Evolutionary conservation across 768 basidiomycete species (phyloP), one percentile per base, ranked within the genome.

Genomic region (Ramaria rubella): DNA sequence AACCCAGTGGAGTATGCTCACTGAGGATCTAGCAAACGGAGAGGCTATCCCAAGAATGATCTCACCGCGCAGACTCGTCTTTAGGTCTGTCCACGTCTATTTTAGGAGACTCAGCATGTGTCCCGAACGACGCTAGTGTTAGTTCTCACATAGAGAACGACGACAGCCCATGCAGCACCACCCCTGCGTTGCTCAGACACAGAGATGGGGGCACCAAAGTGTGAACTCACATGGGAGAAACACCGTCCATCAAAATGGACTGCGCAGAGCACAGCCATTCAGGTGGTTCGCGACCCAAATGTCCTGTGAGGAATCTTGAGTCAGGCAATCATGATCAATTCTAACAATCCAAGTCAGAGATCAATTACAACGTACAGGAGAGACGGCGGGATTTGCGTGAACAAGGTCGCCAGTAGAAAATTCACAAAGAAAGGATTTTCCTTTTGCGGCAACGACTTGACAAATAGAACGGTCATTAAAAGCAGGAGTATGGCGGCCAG

Each of bases 401-500:
- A 31, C 5, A 50, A 34, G 4, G 49, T 34, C 9, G 27, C 27
- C 7, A 50, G 19, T 15, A 31, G 15, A 4, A 50, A 30, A 19
- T 50, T 50, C 7, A 50, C 5, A 7, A 50, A 29, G 31, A 50
- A 50, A 9, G 49, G 49, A 21, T 50, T 50, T 7, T 50, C 33
- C 27, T 30, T 21, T 50, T 50, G 49, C 15, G 49, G 49, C 31
- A 50, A 31, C n/a, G 49, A 31, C 31, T 50, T 50, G 21, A 30
- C 49, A 6, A 50, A 29, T 4, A 31, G 19, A 14, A 50, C 9
- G 4, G 49, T 50, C 4, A 11, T n/a, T 7, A 50, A 14, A 30
- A 50, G 49, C 5, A 50, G 6, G n/a, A 50, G 49, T 23, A 31
- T 21, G 5, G 29, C 29, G 17, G 29, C 27, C n/a, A 15, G 27